Percentiles rank a stretch among this genome's conserved stretches.
Evolutionary conservation across 495 filamentous ascomycete genomes (phyloP).

Genomic region (Neurospora sp.): DNA sequence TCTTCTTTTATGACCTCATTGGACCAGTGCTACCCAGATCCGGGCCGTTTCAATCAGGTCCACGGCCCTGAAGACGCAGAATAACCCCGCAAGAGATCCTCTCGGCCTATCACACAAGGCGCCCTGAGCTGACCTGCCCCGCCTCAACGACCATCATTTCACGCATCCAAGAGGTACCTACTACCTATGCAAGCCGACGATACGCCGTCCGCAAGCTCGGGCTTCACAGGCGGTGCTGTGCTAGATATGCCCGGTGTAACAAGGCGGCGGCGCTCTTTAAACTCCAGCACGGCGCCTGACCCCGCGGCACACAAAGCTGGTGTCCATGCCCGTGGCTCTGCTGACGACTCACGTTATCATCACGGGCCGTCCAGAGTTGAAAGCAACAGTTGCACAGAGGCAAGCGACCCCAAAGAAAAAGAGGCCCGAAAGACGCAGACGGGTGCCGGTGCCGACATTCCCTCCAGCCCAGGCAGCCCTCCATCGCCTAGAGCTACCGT

Average conservation of each 20-base stretch:
- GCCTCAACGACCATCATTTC: constrained; percentile 3
- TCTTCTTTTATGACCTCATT: constrained; percentile 12
- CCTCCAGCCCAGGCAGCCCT: background rate
- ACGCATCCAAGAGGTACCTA: background rate
- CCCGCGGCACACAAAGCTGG: background rate
- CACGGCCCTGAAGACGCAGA: constrained; percentile 4
- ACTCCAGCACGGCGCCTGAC: background rate
- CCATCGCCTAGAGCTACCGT: background rate
- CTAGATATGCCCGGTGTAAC: background rate
- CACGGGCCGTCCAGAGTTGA: background rate
- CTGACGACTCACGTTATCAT: background rate
- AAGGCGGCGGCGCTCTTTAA: background rate
- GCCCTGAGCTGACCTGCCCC: constrained; percentile 2
- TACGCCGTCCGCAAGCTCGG: constrained; percentile 15
- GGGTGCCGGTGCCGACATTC: background rate
- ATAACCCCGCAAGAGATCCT: constrained; percentile 3
- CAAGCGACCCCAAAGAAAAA: background rate
- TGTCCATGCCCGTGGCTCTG: background rate
- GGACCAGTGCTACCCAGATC: constrained; percentile 14
- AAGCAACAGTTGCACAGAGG: background rate
- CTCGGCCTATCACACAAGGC: constrained; percentile 7
- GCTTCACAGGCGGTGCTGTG: constrained; percentile 3
- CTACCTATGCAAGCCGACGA: constrained; percentile 12
- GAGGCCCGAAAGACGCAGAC: background rate
- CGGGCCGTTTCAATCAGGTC: constrained; percentile 20